Percentiles rank a stretch among this genome's conserved stretches.
phyloP scores from a whole-genome alignment of 208 protist species.

The Leishmania amazonensis region DNA sequence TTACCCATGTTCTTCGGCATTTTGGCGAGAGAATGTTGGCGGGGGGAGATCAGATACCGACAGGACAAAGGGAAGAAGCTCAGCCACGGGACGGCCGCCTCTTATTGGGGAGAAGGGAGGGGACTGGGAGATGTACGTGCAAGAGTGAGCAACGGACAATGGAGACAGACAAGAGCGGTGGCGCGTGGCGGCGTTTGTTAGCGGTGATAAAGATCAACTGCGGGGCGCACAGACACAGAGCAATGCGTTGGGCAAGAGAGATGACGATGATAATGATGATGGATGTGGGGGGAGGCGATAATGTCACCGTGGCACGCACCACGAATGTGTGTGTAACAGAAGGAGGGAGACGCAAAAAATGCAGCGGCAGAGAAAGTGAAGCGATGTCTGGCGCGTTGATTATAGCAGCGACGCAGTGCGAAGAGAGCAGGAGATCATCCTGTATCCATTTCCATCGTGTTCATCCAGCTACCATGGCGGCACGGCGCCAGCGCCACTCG shows the following conservation, averaged over 20 bases:
- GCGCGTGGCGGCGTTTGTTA: neutral
- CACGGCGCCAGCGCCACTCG: neutral
- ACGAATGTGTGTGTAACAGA: neutral
- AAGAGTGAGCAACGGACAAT: neutral
- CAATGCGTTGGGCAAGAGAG: neutral
- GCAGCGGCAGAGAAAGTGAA: neutral
- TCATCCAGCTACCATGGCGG: neutral
- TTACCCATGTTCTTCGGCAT: slow-evolving; percentile 96
- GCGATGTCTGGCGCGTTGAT: neutral
- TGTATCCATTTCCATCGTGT: neutral
- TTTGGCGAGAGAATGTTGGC: slow-evolving; percentile 15
- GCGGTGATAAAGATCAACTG: neutral
- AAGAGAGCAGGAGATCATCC: neutral
- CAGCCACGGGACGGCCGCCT: neutral
- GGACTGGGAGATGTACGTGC: neutral
- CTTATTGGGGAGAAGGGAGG: neutral
- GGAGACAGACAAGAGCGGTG: neutral
- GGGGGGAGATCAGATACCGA: neutral
- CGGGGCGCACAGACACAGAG: neutral
- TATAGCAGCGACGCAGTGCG: neutral
- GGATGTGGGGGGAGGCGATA: neutral
- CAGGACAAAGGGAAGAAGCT: neutral
- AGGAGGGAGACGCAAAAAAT: neutral
- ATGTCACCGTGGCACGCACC: neutral
- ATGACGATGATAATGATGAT: neutral